Percentiles rank a stretch among this genome's conserved stretches.
These are phyloP conservation scores for Colletotrichum simmondsii DNA, from an alignment of 2,329 filamentous ascomycete genomes.

Conservation along the genomic window DNA sequence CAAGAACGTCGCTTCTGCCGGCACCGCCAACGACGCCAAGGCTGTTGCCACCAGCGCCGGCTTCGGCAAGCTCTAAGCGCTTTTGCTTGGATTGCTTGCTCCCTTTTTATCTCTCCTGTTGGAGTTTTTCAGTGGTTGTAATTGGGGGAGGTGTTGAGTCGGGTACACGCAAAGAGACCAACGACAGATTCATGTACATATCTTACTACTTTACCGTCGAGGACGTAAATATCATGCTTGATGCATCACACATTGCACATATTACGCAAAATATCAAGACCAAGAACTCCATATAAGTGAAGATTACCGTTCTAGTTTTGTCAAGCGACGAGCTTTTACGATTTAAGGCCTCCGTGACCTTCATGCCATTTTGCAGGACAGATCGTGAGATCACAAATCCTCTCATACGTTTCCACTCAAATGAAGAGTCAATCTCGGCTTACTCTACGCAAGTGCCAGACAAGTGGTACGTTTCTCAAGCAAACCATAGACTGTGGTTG, in stretches of 20 bases:
- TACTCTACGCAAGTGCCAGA: no score
- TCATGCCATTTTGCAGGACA: neutral
- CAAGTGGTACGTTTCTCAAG: no score
- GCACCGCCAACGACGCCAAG: conserved; percentile 46
- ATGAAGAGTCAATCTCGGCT: no score
- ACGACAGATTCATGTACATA: conserved; percentile 30
- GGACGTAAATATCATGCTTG: conserved; percentile 32
- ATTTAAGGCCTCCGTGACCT: neutral
- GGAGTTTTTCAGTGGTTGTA: neutral
- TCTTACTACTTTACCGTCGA: conserved; percentile 1
- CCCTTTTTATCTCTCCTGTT: no score
- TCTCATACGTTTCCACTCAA: no score
- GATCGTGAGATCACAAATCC: no score
- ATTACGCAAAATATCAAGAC: neutral
- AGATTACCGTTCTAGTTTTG: neutral
- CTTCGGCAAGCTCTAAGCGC: conserved; percentile 53
- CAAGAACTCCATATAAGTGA: neutral
- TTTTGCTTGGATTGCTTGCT: neutral
- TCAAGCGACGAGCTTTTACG: no score
- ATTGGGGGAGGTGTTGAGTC: neutral
- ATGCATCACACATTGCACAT: conserved; percentile 8
- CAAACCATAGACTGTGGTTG: neutral
- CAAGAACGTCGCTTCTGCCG: conserved; percentile 54
- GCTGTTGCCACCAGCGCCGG: conserved; percentile 54
- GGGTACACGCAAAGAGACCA: neutral